phyloP scores from a whole-genome alignment of 768 basidiomycete species.

The Clathrus columnatus region DNA sequence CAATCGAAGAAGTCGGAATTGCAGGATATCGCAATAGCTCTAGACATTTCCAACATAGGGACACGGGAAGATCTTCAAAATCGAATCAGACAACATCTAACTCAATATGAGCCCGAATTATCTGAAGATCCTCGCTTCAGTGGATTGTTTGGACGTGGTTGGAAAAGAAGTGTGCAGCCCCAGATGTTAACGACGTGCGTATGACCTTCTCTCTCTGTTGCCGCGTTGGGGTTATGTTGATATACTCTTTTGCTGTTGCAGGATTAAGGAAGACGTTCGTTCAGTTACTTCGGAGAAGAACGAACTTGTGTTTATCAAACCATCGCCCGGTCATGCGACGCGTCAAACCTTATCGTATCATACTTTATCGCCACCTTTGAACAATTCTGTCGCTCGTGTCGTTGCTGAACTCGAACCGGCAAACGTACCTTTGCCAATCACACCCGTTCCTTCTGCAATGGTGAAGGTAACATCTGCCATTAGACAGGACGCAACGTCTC shows the following conservation, averaged over 20 bases:
- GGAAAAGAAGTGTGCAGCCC: too few relatives aligned
- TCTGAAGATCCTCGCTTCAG: slow-evolving; percentile 49
- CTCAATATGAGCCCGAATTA: slow-evolving; percentile 40
- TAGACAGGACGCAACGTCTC: too few relatives aligned
- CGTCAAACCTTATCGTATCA: too few relatives aligned
- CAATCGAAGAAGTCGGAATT: slow-evolving; percentile 57
- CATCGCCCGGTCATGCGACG: slow-evolving; percentile 2
- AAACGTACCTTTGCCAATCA: too few relatives aligned
- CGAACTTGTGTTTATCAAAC: not conserved
- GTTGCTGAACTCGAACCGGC: too few relatives aligned
- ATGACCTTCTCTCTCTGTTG: too few relatives aligned
- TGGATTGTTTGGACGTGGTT: slow-evolving; percentile 47
- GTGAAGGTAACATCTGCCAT: too few relatives aligned
- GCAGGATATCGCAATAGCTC: slow-evolving; percentile 49
- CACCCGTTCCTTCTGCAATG: too few relatives aligned
- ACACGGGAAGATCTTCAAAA: slow-evolving; percentile 49
- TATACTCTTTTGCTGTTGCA: not conserved
- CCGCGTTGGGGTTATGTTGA: too few relatives aligned
- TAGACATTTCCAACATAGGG: slow-evolving; percentile 44
- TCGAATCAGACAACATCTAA: slow-evolving; percentile 60
- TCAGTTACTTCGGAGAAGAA: not conserved
- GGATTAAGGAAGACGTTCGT: not conserved
- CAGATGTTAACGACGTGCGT: not conserved
- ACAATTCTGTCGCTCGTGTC: too few relatives aligned
- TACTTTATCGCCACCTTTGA: too few relatives aligned